Evolutionary conservation across 2,329 filamentous ascomycete species (phyloP).

Genomic region (Ophiostoma himal-ulmi): DNA sequence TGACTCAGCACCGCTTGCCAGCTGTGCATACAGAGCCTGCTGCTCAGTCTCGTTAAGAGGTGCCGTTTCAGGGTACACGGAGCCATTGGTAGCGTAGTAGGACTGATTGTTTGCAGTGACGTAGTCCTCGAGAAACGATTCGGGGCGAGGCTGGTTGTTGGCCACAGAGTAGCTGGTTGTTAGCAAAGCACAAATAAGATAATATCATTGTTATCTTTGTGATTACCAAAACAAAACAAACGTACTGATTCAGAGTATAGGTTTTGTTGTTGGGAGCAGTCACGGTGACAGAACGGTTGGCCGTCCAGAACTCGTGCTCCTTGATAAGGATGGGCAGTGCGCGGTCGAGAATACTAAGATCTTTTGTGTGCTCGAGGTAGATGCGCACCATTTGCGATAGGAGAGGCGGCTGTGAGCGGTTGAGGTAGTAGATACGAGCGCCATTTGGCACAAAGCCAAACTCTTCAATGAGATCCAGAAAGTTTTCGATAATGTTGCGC

Average conservation of each 20-base stretch:
- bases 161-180: constrained; percentile 48
- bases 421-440: constrained; percentile 58
- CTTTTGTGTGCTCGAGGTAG: constrained; percentile 60
- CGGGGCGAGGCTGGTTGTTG: constrained; percentile 61
- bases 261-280: constrained; percentile 40
- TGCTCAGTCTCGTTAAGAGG: constrained; percentile 49
- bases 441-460: constrained; percentile 65
- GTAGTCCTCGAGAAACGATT: constrained; percentile 62
- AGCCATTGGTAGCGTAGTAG: constrained; percentile 54
- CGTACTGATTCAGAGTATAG: constrained; percentile 52
- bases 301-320: constrained; percentile 59
- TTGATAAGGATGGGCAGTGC: constrained; percentile 57
- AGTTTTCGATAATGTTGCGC: constrained; percentile 64
- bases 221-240: background rate
- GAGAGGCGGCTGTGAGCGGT: constrained; percentile 61
- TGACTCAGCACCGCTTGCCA: constrained; percentile 60
- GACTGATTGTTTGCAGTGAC: constrained; percentile 58
- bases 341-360: constrained; percentile 53
- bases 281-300: constrained; percentile 54
- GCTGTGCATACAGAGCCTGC: constrained; percentile 52
- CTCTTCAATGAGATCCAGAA: constrained; percentile 58
- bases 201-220: background rate
- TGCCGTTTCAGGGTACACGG: constrained; percentile 49
- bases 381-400: constrained; percentile 60
- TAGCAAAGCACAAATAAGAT: background rate